Evolutionary conservation across 805 yeast species (phyloP).

Genomic region (Limtongia smithiae): DNA sequence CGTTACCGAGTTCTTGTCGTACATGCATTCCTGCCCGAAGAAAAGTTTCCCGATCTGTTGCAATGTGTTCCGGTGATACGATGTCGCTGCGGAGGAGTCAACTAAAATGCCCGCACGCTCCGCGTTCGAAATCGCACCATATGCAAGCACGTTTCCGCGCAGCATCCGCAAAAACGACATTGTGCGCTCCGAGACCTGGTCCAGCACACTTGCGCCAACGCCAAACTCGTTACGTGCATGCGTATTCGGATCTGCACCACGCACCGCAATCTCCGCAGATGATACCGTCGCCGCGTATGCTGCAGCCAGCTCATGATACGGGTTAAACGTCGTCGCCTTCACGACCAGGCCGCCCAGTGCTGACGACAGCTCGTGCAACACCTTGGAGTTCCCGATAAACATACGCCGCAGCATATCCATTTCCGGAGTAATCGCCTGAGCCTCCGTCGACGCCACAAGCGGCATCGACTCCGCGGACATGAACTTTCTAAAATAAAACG

Average conservation of each 20-base stretch:
- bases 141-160: slow-evolving; percentile 39
- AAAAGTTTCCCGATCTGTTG: slow-evolving; percentile 26
- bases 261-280: slow-evolving; percentile 25
- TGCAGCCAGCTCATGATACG: slow-evolving; percentile 3
- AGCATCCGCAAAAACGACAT: slow-evolving; percentile 56
- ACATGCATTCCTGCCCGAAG: slow-evolving; percentile 29
- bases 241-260: slow-evolving; percentile 20
- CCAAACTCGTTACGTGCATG: slow-evolving; percentile 7
- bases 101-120: too few relatives aligned
- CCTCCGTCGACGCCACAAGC: too few relatives aligned
- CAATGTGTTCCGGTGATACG: background rate
- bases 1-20: slow-evolving; percentile 25
- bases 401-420: background rate
- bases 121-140: slow-evolving; percentile 29
- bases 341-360: slow-evolving; percentile 8
- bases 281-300: slow-evolving; percentile 19
- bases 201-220: slow-evolving; percentile 45
- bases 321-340: background rate
- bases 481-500: slow-evolving; percentile 3
- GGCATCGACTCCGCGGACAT: background rate
- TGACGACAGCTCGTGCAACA: slow-evolving; percentile 5
- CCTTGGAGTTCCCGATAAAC: background rate
- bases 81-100: too few relatives aligned
- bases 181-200: slow-evolving; percentile 60
- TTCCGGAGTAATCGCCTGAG: too few relatives aligned